These are phyloP conservation scores for Candida lessepsii DNA, from an alignment of 805 yeast genomes.

Conservation along the genomic window DNA sequence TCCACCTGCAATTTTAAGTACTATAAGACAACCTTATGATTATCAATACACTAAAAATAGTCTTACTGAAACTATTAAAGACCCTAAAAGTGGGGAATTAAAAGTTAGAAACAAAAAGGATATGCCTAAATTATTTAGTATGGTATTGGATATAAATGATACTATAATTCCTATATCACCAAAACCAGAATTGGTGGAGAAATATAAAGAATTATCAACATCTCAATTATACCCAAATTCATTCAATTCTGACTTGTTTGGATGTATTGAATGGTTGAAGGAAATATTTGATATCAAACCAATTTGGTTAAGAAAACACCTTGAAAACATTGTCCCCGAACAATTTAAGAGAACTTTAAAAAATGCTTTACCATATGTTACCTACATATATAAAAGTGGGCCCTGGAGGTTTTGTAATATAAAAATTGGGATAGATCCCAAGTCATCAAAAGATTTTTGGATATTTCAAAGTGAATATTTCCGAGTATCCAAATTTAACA, in stretches of 20 bases:
- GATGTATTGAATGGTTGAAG: slow-evolving; percentile 44
- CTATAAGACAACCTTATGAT: slow-evolving; percentile 70
- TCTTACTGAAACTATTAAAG: slow-evolving; percentile 44
- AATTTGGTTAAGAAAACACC: slow-evolving; percentile 79
- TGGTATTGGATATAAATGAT: slow-evolving; percentile 47
- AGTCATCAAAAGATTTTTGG: slow-evolving; percentile 50
- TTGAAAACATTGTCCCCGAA: slow-evolving; percentile 54
- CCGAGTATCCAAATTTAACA: slow-evolving; percentile 41
- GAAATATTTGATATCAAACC: slow-evolving; percentile 68
- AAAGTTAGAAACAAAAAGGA: slow-evolving; percentile 45
- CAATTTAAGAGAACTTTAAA: slow-evolving; percentile 49
- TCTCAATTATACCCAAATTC: slow-evolving; percentile 35
- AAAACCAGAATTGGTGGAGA: slow-evolving; percentile 44
- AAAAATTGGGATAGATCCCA: slow-evolving; percentile 77
- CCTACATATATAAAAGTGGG: slow-evolving; percentile 81
- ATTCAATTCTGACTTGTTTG: slow-evolving; percentile 32
- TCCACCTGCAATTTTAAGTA: slow-evolving; percentile 84
- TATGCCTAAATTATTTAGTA: slow-evolving; percentile 52
- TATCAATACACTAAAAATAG: slow-evolving; percentile 80
- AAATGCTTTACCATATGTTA: slow-evolving; percentile 79
- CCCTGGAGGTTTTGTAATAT: slow-evolving; percentile 93
- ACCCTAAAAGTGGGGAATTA: slow-evolving; percentile 58
- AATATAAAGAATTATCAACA: slow-evolving; percentile 27
- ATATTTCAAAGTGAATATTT: slow-evolving; percentile 84
- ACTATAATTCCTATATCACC: slow-evolving; percentile 49